Base-by-base conservation (phyloP, 176 grass and related monocot species). In the Tuctoria greenei region DNA sequence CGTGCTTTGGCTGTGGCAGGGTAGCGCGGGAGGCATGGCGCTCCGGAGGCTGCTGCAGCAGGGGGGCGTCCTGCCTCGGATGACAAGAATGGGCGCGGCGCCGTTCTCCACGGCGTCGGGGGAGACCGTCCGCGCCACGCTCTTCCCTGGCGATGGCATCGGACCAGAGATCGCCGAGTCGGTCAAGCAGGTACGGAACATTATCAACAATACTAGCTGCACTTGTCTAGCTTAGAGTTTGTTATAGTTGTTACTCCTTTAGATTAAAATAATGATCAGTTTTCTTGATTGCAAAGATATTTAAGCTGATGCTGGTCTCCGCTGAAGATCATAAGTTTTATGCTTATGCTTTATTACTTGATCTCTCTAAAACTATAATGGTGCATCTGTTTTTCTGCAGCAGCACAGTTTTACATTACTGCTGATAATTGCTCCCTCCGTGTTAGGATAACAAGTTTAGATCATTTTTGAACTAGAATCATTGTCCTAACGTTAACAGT, bases 141-240 rank as follows among this genome's bases (percentile, higher is more conserved):
- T 98, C 75, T 98, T 98, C 54, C 95, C 95, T 1, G 95, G 95
- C 10, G 95, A 98, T 51, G 95, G 95, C 27, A 92, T 98, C 82
- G 95, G 95, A 36, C 95, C 95, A 18, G 95, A 98, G 79, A 98
- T 98, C 67, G 95, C 95, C 0, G 84, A 94, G 36, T 92, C 95
- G 0, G 89, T 98, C 46, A 94, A 98, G 72, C 86, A 98, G 89
- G 95, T 98, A 77, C 16, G 1, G 1, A 57, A 34, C 43, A 28
- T 5, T 28, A 15, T 25, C 4, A 60, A 28, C 57, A 28, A 1
- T 28, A 60, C 23, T 28, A 28, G 10, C 9, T 26, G 10, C 10
- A 28, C 13, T 11, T 27, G 15, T 14, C 57, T 61, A 31, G 57
- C 25, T 61, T 31, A 61, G 25, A 61, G 24, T 61, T 31, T 61